Base-by-base conservation (phyloP, 2,329 filamentous ascomycete genomes). In the Ascochyta clinopodiicola region DNA sequence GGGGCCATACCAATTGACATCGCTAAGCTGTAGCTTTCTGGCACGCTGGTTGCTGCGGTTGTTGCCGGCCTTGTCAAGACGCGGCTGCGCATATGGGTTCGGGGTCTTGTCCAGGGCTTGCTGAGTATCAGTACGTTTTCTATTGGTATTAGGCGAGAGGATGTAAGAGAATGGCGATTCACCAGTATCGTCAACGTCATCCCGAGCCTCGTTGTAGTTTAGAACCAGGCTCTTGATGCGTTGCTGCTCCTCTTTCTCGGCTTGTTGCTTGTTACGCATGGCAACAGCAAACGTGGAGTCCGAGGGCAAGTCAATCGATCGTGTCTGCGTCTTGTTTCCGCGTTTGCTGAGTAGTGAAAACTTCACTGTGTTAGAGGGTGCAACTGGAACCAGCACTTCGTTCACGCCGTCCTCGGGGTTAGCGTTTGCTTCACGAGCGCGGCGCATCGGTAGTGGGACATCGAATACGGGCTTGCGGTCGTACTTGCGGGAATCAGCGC, bases 191-290 rank as follows among this genome's bases (percentile, higher is more conserved):
- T 96, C 91, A 65, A 81, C 88, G 69, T 87, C 84, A 60, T 96
- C 92, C 46, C 91, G 88, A 72, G 96, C 86, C 78, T 99, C 95
- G 56, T 68, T 68, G 72, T 97, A 96, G 77, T 97, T 98, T 66
- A 99, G 82, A 49, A 99, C 95, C 40, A 99, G 83, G 70, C 92
- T 96, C 81, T 99, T 99, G 85, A 99, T 99, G 60, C 95, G 90
- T 75, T 97, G 92, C 75, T 99, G 94, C 75, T 99, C 96, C 72
- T 96, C 95, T 48, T 90, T 89, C 74, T 98, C 94, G 2, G 92
- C 94, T 77, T 96, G 90, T 73, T 97, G 93, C 78, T 98, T 93
- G 57, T 86, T 92, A 74, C 92, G 95, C 92, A 99, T 95, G 38
- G 95, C 95, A 62, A 98, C 85, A 6, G 95, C 95, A 77, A 99